Conservation (phyloP, 345 rosid genomes). For the Eucalyptus pumila region DNA sequence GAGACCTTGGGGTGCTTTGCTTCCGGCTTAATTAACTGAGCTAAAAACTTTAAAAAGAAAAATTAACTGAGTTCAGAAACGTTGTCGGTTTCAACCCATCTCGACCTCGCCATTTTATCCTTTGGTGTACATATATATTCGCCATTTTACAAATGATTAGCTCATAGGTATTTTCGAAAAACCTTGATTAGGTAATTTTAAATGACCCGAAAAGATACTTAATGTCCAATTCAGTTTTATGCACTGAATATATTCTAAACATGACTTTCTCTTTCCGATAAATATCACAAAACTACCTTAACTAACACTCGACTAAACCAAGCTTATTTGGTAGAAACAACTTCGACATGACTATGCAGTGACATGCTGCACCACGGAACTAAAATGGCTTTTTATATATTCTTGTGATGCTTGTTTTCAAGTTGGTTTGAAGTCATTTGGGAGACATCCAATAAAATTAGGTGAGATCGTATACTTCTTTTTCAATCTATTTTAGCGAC, state of each 20-base stretch:
- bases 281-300: background rate
- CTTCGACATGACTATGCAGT: no score
- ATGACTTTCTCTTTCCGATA: background rate
- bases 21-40: background rate
- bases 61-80: background rate
- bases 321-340: no score
- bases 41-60: no score
- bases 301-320: no score
- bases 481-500: no score
- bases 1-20: background rate
- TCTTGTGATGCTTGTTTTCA: no score
- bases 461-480: no score
- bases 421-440: no score
- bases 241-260: background rate
- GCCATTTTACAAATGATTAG: background rate
- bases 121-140: background rate
- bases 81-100: background rate
- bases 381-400: no score
- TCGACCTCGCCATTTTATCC: background rate
- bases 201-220: background rate
- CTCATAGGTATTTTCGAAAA: no score
- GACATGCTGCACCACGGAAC: no score
- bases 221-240: background rate
- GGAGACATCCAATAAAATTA: no score
- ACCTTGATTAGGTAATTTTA: background rate